Evolutionary conservation across 169 alveolate genomes (phyloP), one percentile per base, ranked within the genome.

Genomic region (Plasmodium inui): DNA sequence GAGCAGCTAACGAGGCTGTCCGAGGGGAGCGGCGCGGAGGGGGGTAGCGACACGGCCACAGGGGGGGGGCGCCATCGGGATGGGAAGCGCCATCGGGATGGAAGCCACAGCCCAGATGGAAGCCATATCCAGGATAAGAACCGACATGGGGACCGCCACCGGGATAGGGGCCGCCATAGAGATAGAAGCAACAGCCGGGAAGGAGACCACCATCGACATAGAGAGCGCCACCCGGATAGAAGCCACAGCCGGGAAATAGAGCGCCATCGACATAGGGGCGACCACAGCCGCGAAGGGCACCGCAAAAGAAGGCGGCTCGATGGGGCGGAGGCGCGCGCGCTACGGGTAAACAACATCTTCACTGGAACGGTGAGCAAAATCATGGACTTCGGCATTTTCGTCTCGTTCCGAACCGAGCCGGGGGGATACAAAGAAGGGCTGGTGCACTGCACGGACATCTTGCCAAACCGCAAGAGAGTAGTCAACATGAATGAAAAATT

Each of bases 361-460:
- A 96, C 28, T 9, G 98, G 98, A 1, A 82, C 76, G 0, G 97
- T 97, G 0, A 82, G 80, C 6, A 83, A 93, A 8, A 89, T 97
- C 0, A 94, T 91, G 95, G 98, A 97, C 17, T 97, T 90, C 19
- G 98, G 98, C 3, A 92, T 95, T 32, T 97, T 97, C 80, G 97
- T 97, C 4, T 79, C 95, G 34, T 95, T 97, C 76, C 74, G 89
- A 28, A 86, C 97, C 1, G 72, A 55, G 17, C 30, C 30, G 28
- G 97, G 82, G 8, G 98, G 98, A 2, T 57, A 92, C n/a, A 76
- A 95, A 28, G 95, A 96, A 17, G 98, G 98, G 6, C 93, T 97
- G 9, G 97, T 96, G 1, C 98, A 97, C 73, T 96, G 84, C 8
- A 96, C 97, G 0, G 98, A 96, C 19, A 95, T 97, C 61, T 28